Evolutionary conservation across 1,139 yeast species (phyloP).

Genomic region (Eremothecium coryli): DNA sequence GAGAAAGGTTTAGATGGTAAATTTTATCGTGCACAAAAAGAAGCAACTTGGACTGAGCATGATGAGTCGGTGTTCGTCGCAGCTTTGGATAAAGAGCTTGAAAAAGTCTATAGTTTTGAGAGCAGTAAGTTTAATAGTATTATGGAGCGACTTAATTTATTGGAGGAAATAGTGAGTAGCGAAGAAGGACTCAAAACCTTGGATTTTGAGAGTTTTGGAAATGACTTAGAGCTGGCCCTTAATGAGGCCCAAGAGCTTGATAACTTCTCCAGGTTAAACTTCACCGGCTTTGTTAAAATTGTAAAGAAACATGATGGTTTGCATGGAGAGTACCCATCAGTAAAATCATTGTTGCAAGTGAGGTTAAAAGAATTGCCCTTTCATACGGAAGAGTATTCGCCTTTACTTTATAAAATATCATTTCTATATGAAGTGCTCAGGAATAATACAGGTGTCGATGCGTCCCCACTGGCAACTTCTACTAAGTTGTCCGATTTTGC

Average conservation of each 20-base stretch:
- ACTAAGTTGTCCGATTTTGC: slow-evolving; percentile 26
- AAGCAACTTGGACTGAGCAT: slow-evolving; percentile 52
- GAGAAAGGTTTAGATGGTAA: no score
- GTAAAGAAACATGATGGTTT: slow-evolving; percentile 93
- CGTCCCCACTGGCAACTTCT: slow-evolving; percentile 27
- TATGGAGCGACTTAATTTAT: slow-evolving; percentile 50
- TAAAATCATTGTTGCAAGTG: slow-evolving; percentile 79
- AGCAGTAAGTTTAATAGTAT: slow-evolving; percentile 59
- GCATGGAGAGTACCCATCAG: slow-evolving; percentile 70
- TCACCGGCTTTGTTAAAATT: slow-evolving; percentile 88
- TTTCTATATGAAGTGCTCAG: slow-evolving; percentile 72
- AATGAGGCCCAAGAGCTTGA: slow-evolving; percentile 78
- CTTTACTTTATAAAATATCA: slow-evolving; percentile 75
- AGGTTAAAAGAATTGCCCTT: slow-evolving; percentile 81
- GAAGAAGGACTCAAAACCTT: slow-evolving; percentile 25
- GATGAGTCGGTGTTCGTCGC: slow-evolving; percentile 80
- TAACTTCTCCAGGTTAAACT: slow-evolving; percentile 81
- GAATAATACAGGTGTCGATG: slow-evolving; percentile 23
- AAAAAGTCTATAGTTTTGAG: slow-evolving; percentile 89
- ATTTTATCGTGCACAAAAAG: slow-evolving; percentile 16
- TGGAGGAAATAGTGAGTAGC: slow-evolving; percentile 42
- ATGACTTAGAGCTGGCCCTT: slow-evolving; percentile 61
- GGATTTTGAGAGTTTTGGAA: slow-evolving; percentile 39
- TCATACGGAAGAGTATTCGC: slow-evolving; percentile 92
- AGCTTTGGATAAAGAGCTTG: slow-evolving; percentile 75